These are phyloP conservation scores for Nidularia pulvinata DNA, from an alignment of 768 basidiomycete genomes.

Conservation along the genomic window DNA sequence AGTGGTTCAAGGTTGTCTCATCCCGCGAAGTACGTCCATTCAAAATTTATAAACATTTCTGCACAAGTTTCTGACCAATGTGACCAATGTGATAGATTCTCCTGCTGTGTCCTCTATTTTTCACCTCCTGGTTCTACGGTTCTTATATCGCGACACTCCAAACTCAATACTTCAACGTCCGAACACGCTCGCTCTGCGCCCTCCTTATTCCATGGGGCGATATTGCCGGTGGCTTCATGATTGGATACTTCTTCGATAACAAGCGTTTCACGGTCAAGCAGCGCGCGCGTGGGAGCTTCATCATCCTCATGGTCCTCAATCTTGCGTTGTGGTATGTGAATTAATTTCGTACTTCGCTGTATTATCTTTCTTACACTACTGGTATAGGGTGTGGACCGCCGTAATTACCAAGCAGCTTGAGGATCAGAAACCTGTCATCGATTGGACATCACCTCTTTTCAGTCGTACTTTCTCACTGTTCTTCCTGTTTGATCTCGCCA, in stretches of 20 bases:
- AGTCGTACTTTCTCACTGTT: slow-evolving; percentile 23
- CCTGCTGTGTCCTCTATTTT: slow-evolving; percentile 26
- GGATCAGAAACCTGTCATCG: slow-evolving; percentile 23
- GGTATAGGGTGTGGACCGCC: slow-evolving; percentile 23
- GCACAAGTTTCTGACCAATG: too few relatives aligned
- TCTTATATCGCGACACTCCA: slow-evolving; percentile 28
- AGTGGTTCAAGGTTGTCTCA: slow-evolving; percentile 23
- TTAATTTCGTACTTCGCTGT: background rate
- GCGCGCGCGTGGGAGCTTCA: slow-evolving; percentile 24
- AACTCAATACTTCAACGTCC: slow-evolving; percentile 28
- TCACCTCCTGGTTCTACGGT: slow-evolving; percentile 30
- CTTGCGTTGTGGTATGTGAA: slow-evolving; percentile 13
- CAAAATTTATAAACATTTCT: too few relatives aligned
- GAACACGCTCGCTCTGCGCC: slow-evolving; percentile 24
- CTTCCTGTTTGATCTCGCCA: slow-evolving; percentile 25
- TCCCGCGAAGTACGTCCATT: slow-evolving; percentile 15
- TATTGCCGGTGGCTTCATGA: slow-evolving; percentile 23
- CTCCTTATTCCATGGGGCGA: slow-evolving; percentile 23
- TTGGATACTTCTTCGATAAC: slow-evolving; percentile 26
- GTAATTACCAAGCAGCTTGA: slow-evolving; percentile 25
- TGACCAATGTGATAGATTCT: slow-evolving; percentile 19
- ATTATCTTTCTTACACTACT: background rate
- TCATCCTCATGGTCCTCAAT: slow-evolving; percentile 23
- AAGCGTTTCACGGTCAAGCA: slow-evolving; percentile 23
- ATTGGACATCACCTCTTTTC: slow-evolving; percentile 27